These are phyloP conservation scores for Globisporangium emineosum DNA, from an alignment of 352 stramenopile species.

Conservation along the genomic window DNA sequence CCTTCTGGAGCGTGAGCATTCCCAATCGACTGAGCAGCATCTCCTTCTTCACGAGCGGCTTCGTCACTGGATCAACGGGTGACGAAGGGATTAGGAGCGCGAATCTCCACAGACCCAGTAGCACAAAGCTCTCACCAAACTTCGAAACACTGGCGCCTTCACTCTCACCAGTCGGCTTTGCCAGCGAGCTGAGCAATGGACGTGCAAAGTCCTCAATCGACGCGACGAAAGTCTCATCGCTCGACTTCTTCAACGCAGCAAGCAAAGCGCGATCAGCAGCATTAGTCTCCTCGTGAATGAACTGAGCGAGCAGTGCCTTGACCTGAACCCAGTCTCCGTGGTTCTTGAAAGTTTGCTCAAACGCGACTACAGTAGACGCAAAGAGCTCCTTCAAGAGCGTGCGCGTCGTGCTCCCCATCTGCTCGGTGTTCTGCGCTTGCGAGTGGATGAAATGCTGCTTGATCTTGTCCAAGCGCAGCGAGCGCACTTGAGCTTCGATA, in stretches of 20 bases:
- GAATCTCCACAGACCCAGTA: conserved; percentile 93
- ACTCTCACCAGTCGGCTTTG: not conserved
- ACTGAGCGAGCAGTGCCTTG: conserved; percentile 12
- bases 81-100: conserved; percentile 91
- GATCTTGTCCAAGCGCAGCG: conserved; percentile 43
- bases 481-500: conserved; percentile 50
- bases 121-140: conserved; percentile 80
- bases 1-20: conserved; percentile 58
- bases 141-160: not conserved
- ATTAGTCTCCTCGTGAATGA: not conserved
- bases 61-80: conserved; percentile 94
- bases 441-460: conserved; percentile 40
- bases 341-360: conserved; percentile 37
- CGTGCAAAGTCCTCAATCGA: conserved; percentile 13
- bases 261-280: conserved; percentile 2
- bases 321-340: conserved; percentile 27
- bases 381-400: conserved; percentile 45
- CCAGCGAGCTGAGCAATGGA: conserved; percentile 13
- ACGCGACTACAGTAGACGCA: conserved; percentile 51
- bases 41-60: conserved; percentile 93
- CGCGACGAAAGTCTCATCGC: conserved; percentile 16
- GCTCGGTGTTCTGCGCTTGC: conserved; percentile 17
- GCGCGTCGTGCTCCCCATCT: conserved; percentile 21
- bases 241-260: conserved; percentile 13
- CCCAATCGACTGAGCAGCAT: conserved; percentile 88